phyloP scores from a whole-genome alignment of 805 yeast species.

The Brettanomyces nanus region DNA sequence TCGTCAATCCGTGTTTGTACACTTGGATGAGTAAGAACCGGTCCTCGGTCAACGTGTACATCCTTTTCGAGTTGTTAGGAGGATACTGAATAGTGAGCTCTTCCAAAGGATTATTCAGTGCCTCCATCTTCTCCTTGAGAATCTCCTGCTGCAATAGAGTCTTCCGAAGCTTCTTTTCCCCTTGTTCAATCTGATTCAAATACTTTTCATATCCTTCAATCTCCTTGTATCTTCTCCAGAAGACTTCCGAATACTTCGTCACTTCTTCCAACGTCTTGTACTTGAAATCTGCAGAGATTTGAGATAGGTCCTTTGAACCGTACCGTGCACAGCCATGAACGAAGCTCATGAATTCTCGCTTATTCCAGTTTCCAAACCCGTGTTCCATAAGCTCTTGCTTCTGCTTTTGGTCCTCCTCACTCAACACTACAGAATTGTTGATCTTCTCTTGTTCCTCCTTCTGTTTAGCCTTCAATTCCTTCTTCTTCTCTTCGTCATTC shows the following conservation, averaged over 20 bases:
- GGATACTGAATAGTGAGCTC: constrained; percentile 64
- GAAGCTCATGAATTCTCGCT: constrained; percentile 67
- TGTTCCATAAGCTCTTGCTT: constrained; percentile 46
- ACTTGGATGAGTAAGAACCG: constrained; percentile 55
- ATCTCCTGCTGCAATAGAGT: constrained; percentile 47
- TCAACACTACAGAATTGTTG: constrained; percentile 47
- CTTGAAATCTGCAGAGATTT: constrained; percentile 48
- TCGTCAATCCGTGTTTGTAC: constrained; percentile 55
- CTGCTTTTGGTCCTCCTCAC: constrained; percentile 49
- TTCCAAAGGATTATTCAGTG: constrained; percentile 50
- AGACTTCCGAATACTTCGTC: constrained; percentile 44
- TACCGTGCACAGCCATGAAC: constrained; percentile 60
- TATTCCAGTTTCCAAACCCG: constrained; percentile 63
- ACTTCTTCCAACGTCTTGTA: constrained; percentile 55
- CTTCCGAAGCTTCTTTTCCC: constrained; percentile 59
- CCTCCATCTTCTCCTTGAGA: constrained; percentile 44
- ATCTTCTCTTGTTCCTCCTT: constrained; percentile 46
- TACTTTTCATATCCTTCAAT: constrained; percentile 70
- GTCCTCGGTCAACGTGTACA: constrained; percentile 65
- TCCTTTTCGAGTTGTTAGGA: constrained; percentile 73
- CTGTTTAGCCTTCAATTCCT: constrained; percentile 27
- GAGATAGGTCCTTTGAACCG: constrained; percentile 45
- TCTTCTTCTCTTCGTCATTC: constrained; percentile 10
- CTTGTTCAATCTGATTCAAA: constrained; percentile 60
- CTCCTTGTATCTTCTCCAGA: constrained; percentile 54